Conservation (phyloP, 495 filamentous ascomycete genomes). For the Bombardia bombarda region DNA sequence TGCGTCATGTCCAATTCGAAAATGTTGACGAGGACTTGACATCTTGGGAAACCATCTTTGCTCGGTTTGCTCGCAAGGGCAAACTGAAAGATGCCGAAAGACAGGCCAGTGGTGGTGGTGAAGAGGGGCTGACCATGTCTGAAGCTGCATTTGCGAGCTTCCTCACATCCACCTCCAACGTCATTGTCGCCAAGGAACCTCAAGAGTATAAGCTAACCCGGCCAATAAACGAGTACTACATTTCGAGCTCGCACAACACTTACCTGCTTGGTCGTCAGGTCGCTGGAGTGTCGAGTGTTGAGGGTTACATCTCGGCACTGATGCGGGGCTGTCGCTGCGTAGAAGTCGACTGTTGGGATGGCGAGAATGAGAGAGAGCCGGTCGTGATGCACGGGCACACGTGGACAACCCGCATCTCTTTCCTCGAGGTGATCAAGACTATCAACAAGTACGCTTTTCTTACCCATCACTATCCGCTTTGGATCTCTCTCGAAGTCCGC, state of each 20-base stretch:
- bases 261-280: constrained; percentile 91
- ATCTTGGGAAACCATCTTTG: constrained; percentile 68
- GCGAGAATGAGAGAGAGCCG: constrained; percentile 72
- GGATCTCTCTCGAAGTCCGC: constrained; percentile 92
- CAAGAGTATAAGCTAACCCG: constrained; percentile 58
- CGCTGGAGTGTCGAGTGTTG: constrained; percentile 78
- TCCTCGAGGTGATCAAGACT: constrained; percentile 81
- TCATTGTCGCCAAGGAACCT: constrained; percentile 48
- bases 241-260: constrained; percentile 97
- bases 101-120: constrained; percentile 28
- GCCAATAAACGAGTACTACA: constrained; percentile 94
- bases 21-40: constrained; percentile 56
- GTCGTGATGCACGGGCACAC: constrained; percentile 87
- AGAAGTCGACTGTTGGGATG: constrained; percentile 98
- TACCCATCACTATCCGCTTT: constrained; percentile 73
- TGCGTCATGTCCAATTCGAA: constrained; percentile 66
- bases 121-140: constrained; percentile 52
- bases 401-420: constrained; percentile 75
- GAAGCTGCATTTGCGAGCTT: constrained; percentile 68
- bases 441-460: constrained; percentile 90
- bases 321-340: constrained; percentile 86
- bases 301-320: constrained; percentile 88
- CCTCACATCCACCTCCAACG: constrained; percentile 66
- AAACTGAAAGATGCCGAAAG: constrained; percentile 42
- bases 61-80: constrained; percentile 59